A percentile compares a stretch with the other conserved stretches of the same genome.
Conservation (phyloP, 148 eudicot genomes). For the Cornus controversa region DNA sequence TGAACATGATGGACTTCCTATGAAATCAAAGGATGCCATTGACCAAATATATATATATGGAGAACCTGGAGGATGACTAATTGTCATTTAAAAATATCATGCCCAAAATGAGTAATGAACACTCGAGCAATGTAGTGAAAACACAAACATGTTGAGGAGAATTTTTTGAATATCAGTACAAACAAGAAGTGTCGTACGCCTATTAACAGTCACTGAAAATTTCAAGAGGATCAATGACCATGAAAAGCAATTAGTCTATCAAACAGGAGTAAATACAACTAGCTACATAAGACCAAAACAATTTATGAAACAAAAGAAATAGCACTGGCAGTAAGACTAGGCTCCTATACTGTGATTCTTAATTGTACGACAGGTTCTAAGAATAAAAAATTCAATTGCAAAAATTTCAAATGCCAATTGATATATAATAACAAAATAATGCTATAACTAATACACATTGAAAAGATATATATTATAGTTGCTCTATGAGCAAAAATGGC, state of each 20-base stretch:
- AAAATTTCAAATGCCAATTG: background rate
- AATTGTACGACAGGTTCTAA: background rate
- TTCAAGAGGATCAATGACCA: too few relatives aligned
- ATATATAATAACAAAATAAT: background rate
- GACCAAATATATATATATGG: background rate
- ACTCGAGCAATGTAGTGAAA: background rate
- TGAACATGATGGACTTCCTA: background rate
- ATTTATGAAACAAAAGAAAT: slow-evolving; percentile 3
- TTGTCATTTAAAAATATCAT: background rate
- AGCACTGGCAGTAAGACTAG: background rate
- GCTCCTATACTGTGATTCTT: background rate
- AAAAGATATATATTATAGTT: background rate
- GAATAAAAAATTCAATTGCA: background rate
- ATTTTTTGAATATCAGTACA: background rate
- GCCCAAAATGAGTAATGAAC: background rate
- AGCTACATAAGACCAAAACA: background rate
- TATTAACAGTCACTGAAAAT: background rate
- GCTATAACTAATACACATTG: background rate
- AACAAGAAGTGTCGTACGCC: background rate
- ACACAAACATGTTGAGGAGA: background rate
- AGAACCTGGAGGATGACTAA: background rate
- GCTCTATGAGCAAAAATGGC: slow-evolving; percentile 6
- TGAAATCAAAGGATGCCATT: background rate
- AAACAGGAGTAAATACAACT: background rate
- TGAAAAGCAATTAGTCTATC: too few relatives aligned